These are phyloP conservation scores for Pseudofabraea citricarpa DNA, from an alignment of 2,329 filamentous ascomycete species.

Conservation along the genomic window DNA sequence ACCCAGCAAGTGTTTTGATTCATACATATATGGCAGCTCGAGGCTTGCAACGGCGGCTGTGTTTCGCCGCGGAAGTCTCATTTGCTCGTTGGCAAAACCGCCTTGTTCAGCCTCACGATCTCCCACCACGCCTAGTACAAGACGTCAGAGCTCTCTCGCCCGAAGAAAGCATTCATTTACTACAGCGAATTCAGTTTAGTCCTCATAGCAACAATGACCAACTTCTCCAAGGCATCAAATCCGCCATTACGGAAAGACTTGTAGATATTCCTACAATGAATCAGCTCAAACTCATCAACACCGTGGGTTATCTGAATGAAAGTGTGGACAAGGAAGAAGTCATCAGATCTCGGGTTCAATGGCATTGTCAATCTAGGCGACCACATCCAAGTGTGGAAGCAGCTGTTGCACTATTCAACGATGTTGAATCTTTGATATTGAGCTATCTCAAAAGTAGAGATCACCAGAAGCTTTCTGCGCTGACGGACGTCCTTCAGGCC, in stretches of 20 bases:
- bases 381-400: slow-evolving; percentile 25
- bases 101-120: slow-evolving; percentile 13
- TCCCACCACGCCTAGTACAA: slow-evolving; percentile 33
- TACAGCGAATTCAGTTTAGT: slow-evolving; percentile 26
- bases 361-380: slow-evolving; percentile 34
- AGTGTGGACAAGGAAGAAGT: slow-evolving; percentile 29
- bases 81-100: slow-evolving; percentile 32
- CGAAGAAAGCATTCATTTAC: slow-evolving; percentile 32
- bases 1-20: slow-evolving; percentile 35
- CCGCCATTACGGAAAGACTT: slow-evolving; percentile 29
- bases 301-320: slow-evolving; percentile 33
- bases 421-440: slow-evolving; percentile 24
- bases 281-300: slow-evolving; percentile 34
- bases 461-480: slow-evolving; percentile 4
- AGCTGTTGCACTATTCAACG: slow-evolving; percentile 34
- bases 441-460: slow-evolving; percentile 7
- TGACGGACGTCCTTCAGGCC: slow-evolving; percentile 4
- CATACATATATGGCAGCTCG: slow-evolving; percentile 40
- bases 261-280: slow-evolving; percentile 31
- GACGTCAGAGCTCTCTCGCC: slow-evolving; percentile 37
- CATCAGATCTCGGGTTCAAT: slow-evolving; percentile 32
- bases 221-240: slow-evolving; percentile 25
- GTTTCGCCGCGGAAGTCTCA: slow-evolving; percentile 33
- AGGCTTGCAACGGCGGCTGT: slow-evolving; percentile 33
- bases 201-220: slow-evolving; percentile 16